Evolutionary conservation across 164 flowering plant species (phyloP), one percentile per base, ranked within the genome.

Genomic region (Liquidambar formosana): DNA sequence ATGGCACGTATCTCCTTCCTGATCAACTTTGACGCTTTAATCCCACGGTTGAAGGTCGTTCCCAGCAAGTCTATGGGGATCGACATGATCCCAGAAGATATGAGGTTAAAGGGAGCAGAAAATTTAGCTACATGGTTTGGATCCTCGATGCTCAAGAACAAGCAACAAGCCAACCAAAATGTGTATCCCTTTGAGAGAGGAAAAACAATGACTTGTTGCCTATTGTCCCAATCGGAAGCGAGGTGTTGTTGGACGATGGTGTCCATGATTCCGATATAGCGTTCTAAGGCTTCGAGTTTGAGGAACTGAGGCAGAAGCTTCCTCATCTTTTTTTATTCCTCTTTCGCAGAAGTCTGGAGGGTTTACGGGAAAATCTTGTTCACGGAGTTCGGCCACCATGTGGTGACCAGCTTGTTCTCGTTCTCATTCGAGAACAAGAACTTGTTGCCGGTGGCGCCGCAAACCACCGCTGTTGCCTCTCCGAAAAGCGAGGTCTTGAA

Each of bases 311-410:
- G n/a, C n/a, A n/a, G n/a, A n/a, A n/a, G n/a, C n/a, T n/a, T n/a
- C n/a, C n/a, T n/a, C n/a, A n/a, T n/a, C n/a, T n/a, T n/a, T n/a
- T n/a, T n/a, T n/a, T n/a, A n/a, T n/a, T n/a, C n/a, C n/a, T n/a
- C n/a, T n/a, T n/a, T n/a, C 45, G 48, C 10, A 15, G 46, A 14
- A 4, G 45, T n/a, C n/a, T n/a, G n/a, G n/a, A n/a, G n/a, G n/a
- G n/a, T n/a, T n/a, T n/a, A 18, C 0, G 71, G 44, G n/a, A 68
- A 60, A 2, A 47, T 12, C 26, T 59, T 68, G 26, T 59, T 22
- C 3, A 60, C 16, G 5, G 71, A 25, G 21, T 11, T 9, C 10
- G 71, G 71, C 71, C 71, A 68, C 71, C 71, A 68, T 9, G 15
- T 10, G 19, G 19, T n/a, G 5, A 68, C 64, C 8, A 60, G 9